A percentile compares a stretch with the other conserved stretches of the same genome.
phyloP scores from a whole-genome alignment of 2,329 filamentous ascomycete species.

The Ceratocystiopsis sp. region DNA sequence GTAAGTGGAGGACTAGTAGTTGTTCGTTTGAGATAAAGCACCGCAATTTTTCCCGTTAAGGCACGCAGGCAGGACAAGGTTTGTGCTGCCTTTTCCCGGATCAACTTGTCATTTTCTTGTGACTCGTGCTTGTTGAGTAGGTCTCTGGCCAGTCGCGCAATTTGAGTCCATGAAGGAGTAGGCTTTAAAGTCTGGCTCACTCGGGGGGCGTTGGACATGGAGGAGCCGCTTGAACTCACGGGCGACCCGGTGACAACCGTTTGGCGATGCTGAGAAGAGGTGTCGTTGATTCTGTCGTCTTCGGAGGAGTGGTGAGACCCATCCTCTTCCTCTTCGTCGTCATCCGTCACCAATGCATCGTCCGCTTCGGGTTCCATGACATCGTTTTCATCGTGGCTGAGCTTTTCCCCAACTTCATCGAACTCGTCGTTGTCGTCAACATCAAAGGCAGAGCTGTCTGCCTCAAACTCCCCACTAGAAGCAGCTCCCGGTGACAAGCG shows the following conservation, averaged over 20 bases:
- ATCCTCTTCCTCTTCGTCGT: constrained; percentile 9
- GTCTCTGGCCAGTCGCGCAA: constrained; percentile 59
- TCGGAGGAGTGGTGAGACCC: background rate
- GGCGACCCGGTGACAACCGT: constrained; percentile 35
- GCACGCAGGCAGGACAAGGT: constrained; percentile 58
- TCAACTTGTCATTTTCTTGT: constrained; percentile 49
- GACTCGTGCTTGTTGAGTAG: constrained; percentile 75
- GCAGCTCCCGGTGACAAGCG: background rate
- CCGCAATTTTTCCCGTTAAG: constrained; percentile 54
- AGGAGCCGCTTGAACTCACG: constrained; percentile 47
- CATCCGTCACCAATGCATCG: background rate
- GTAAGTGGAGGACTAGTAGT: constrained; percentile 26
- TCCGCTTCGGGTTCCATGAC: background rate
- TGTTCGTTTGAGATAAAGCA: constrained; percentile 46
- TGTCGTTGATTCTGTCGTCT: background rate
- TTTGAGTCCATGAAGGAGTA: constrained; percentile 51
- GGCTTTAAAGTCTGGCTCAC: constrained; percentile 27
- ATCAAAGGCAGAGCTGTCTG: background rate
- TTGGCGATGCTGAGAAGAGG: no score
- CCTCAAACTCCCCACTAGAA: background rate
- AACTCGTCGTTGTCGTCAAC: constrained; percentile 12
- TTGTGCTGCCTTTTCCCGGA: constrained; percentile 62
- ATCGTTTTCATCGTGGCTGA: background rate
- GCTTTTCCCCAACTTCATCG: background rate
- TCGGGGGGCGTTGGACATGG: constrained; percentile 43